A percentile compares a stretch with the other conserved stretches of the same genome.
These are phyloP conservation scores for Xylariaceae sp. DNA, from an alignment of 2,329 filamentous ascomycete species.

Conservation along the genomic window DNA sequence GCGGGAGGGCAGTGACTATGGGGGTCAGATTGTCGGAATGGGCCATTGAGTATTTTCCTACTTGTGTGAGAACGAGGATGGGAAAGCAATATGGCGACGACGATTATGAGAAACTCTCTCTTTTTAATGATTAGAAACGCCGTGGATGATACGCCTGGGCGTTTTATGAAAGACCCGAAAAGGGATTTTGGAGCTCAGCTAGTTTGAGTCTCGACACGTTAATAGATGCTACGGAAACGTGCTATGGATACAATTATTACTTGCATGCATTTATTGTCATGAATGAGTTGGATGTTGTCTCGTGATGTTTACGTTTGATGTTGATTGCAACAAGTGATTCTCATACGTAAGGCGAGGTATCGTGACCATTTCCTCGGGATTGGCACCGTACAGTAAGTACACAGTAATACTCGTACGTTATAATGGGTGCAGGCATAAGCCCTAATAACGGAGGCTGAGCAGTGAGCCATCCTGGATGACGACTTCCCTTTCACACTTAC, in stretches of 20 bases:
- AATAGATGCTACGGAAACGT: background rate
- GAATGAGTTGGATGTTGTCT: background rate
- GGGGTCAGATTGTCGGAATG: background rate
- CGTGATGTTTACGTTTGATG: background rate
- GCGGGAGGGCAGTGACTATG: background rate
- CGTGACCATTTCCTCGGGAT: too few relatives aligned
- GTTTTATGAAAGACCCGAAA: background rate
- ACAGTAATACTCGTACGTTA: too few relatives aligned
- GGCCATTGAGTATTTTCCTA: background rate
- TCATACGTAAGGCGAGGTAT: too few relatives aligned
- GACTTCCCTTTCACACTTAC: too few relatives aligned
- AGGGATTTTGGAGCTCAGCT: constrained; percentile 6
- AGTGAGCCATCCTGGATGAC: too few relatives aligned
- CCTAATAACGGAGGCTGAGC: too few relatives aligned
- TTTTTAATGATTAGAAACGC: background rate
- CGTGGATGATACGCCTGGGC: background rate
- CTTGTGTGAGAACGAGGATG: background rate
- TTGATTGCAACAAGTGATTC: background rate
- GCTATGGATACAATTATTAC: constrained; percentile 9
- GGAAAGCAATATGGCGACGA: background rate
- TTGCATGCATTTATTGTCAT: background rate
- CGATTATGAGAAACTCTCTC: background rate
- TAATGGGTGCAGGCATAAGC: too few relatives aligned
- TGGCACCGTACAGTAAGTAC: too few relatives aligned
- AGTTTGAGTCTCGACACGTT: constrained; percentile 16